A percentile compares a stretch with the other conserved stretches of the same genome.
Conservation (phyloP, 108 stramenopile species). For the Aurantiochytrium sp. region DNA sequence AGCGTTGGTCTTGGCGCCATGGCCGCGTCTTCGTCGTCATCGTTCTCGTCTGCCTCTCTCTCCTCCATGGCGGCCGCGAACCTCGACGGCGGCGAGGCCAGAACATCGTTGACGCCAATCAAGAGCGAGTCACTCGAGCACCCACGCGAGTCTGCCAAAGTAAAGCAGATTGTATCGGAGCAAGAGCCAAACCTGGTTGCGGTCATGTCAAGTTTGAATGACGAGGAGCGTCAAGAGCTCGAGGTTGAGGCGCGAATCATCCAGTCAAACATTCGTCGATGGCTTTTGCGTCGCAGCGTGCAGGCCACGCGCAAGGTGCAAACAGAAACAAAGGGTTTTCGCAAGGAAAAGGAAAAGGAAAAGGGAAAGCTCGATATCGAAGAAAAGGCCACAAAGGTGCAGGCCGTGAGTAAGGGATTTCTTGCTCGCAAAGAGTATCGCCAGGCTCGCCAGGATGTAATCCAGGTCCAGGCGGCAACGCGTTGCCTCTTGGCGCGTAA, state of each 20-base stretch:
- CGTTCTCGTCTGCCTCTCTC: too few relatives aligned
- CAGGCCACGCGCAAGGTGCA: neutral
- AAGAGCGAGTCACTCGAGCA: too few relatives aligned
- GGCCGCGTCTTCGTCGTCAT: too few relatives aligned
- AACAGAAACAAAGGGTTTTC: neutral
- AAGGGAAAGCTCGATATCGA: neutral
- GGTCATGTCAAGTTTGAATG: neutral
- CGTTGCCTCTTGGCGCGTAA: neutral
- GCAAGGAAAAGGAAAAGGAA: neutral
- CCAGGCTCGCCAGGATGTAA: neutral
- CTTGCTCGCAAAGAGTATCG: neutral
- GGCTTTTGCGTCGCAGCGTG: neutral
- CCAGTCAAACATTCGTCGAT: neutral
- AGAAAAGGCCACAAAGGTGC: neutral
- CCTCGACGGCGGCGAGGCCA: too few relatives aligned
- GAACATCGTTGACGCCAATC: too few relatives aligned
- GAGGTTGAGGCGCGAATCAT: neutral
- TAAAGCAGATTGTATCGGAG: neutral
- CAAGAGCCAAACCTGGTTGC: neutral
- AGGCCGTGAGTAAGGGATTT: conserved; percentile 5
- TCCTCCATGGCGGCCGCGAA: too few relatives aligned
- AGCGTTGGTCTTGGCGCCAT: too few relatives aligned
- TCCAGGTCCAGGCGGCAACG: neutral
- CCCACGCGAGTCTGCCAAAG: neutral
- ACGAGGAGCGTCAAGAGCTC: neutral